These are phyloP conservation scores for Neospora caninum DNA, from an alignment of 169 alveolate genomes.

Conservation along the genomic window DNA sequence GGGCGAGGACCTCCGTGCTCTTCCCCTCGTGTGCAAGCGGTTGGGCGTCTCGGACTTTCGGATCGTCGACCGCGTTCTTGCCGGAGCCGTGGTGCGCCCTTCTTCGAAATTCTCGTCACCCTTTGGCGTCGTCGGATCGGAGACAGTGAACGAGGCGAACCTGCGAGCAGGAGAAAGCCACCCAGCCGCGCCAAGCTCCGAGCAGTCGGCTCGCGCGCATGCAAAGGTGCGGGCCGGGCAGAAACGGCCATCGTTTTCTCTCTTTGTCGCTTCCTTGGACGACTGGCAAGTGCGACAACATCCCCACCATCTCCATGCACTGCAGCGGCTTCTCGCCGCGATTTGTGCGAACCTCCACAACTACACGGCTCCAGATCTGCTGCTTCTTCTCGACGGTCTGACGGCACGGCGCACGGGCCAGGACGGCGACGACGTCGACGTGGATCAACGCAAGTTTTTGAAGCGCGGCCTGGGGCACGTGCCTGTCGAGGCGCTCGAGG, in stretches of 20 bases:
- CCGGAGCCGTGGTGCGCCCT: background rate
- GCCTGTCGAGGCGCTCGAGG: conserved; percentile 19
- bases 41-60: conserved; percentile 2
- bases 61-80: background rate
- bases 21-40: background rate
- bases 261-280: conserved; percentile 16
- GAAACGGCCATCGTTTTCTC: background rate
- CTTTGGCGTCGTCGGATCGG: background rate
- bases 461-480: background rate
- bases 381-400: conserved; percentile 7
- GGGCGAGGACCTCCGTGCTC: background rate
- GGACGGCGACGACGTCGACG: background rate
- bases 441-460: background rate
- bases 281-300: background rate
- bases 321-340: background rate
- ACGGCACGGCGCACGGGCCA: background rate
- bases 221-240: background rate
- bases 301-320: background rate
- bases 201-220: background rate
- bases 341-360: conserved; percentile 17
- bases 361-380: background rate
- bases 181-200: background rate
- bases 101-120: background rate
- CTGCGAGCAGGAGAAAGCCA: background rate
- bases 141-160: background rate